Evolutionary conservation across 2,329 filamentous ascomycete species (phyloP), one percentile per base, ranked within the genome.

Genomic region (Parastagonospora avenae): DNA sequence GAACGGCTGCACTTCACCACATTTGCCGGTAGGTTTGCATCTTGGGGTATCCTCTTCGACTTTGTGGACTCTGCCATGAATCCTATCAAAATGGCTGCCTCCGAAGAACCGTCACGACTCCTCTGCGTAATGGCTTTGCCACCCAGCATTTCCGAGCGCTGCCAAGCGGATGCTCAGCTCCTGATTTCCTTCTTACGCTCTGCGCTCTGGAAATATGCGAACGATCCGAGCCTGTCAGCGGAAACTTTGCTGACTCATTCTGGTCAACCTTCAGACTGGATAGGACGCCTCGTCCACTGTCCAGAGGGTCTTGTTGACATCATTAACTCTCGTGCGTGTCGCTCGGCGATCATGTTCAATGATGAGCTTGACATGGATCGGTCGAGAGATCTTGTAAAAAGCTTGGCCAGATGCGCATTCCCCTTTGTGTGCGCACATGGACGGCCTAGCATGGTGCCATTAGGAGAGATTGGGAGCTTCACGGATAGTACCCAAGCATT

Each of bases 401-500:
- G 78, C 2, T 74, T 94, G n/a, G 80, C 82, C 0, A 66, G 63
- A 0, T 92, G 88, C 59, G 79, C 78, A 0, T 90, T 93, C 55
- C 90, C 91, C 0, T 94, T 94, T 59, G 87, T 91, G 67, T 95
- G 91, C 72, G 91, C 91, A 1, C 91, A 95, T 76, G 91, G 91
- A 0, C 79, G 79, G 43, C 76, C 78, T 14, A 77, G 77, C 54
- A 79, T 81, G 76, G 77, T 80, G 28, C 79, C 79, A 11, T 51
- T 81, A 28, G 59, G 76, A 11, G 63, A 72, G 31, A 4, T 74
- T 16, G 64, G 59, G 0, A 28, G 10, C 9, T 28, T 38, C 2
- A 47, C 41, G 3, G 14, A 7, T 14, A 15, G 8, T 16, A 19
- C n/a, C 4, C 15, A 29, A 33, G 45, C 32, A 6, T n/a, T 39